Percentiles rank a stretch among this genome's conserved stretches.
These are phyloP conservation scores for Thozetella sp. DNA, from an alignment of 495 filamentous ascomycete species.

Conservation along the genomic window DNA sequence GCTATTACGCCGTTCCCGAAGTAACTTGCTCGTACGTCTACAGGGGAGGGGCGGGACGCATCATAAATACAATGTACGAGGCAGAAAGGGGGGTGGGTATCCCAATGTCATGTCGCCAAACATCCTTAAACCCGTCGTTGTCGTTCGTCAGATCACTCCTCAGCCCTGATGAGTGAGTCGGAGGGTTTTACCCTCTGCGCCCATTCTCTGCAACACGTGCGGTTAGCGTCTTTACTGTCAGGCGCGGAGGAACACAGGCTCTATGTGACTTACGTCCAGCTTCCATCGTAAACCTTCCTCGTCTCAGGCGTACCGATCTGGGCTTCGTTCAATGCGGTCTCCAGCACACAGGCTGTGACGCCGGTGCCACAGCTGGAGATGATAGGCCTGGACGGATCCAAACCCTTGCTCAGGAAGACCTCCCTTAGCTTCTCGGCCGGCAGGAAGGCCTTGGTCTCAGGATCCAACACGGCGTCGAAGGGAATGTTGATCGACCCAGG, in stretches of 20 bases:
- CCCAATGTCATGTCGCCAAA: conserved; percentile 17
- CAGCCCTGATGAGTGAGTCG: conserved; percentile 37
- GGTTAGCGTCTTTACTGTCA: background rate
- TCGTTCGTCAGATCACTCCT: conserved; percentile 13
- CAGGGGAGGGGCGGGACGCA: background rate
- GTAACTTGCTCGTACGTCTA: background rate
- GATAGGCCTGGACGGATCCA: conserved; percentile 82
- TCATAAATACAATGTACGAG: background rate
- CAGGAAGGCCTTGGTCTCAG: conserved; percentile 79
- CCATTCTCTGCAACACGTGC: conserved; percentile 61
- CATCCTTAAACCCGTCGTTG: too few relatives aligned
- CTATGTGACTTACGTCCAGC: conserved; percentile 84
- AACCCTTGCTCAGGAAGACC: conserved; percentile 74
- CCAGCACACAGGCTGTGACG: conserved; percentile 91
- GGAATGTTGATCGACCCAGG: conserved; percentile 86
- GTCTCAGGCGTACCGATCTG: conserved; percentile 68
- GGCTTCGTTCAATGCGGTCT: conserved; percentile 81
- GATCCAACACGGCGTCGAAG: conserved; percentile 78
- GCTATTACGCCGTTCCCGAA: too few relatives aligned
- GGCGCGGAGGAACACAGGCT: background rate
- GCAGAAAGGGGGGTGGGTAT: conserved; percentile 21
- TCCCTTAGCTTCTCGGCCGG: conserved; percentile 68
- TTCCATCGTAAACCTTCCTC: conserved; percentile 88
- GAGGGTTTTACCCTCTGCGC: conserved; percentile 57
- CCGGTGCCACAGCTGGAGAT: conserved; percentile 92